phyloP scores from a whole-genome alignment of 2,329 filamentous ascomycete species.

The Colletotrichum camelliae region DNA sequence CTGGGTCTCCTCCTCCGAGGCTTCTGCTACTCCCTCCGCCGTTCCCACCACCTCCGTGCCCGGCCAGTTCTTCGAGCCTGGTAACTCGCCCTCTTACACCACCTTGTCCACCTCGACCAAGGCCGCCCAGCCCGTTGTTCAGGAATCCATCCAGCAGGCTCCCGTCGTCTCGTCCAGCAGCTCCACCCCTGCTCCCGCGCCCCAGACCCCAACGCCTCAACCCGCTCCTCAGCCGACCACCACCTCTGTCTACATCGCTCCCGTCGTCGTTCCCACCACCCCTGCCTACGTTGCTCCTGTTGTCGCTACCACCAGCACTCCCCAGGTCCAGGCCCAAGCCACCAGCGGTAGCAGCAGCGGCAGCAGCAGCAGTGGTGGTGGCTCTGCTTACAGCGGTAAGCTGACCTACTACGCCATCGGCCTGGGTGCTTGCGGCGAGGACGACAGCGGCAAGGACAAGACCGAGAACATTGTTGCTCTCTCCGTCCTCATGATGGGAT shows the following conservation, averaged over 20 bases:
- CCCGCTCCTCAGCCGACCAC: slow-evolving; percentile 9
- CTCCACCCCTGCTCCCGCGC: slow-evolving; percentile 20
- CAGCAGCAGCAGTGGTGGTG: slow-evolving; percentile 28
- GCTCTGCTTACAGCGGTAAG: slow-evolving; percentile 59
- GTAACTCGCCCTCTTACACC: slow-evolving; percentile 10
- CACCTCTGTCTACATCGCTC: slow-evolving; percentile 7
- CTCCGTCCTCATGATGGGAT: slow-evolving; percentile 67
- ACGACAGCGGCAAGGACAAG: slow-evolving; percentile 61
- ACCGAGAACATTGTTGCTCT: slow-evolving; percentile 72
- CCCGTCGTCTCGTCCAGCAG: background rate
- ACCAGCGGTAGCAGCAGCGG: slow-evolving; percentile 17
- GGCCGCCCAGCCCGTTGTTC: background rate
- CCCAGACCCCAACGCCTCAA: slow-evolving; percentile 28
- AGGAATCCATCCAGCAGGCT: slow-evolving; percentile 1
- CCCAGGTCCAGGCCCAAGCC: slow-evolving; percentile 4
- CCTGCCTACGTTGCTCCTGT: background rate
- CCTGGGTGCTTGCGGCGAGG: slow-evolving; percentile 70
- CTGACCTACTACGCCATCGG: slow-evolving; percentile 78
- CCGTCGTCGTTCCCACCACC: background rate
- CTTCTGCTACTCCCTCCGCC: slow-evolving; percentile 28
- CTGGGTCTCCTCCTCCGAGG: slow-evolving; percentile 43
- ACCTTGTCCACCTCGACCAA: slow-evolving; percentile 10
- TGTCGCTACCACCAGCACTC: slow-evolving; percentile 11
- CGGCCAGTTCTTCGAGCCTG: slow-evolving; percentile 35
- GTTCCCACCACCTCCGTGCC: slow-evolving; percentile 26